Evolutionary conservation across 345 rosid species (phyloP).

Genomic region (Clarkia xantiana): DNA sequence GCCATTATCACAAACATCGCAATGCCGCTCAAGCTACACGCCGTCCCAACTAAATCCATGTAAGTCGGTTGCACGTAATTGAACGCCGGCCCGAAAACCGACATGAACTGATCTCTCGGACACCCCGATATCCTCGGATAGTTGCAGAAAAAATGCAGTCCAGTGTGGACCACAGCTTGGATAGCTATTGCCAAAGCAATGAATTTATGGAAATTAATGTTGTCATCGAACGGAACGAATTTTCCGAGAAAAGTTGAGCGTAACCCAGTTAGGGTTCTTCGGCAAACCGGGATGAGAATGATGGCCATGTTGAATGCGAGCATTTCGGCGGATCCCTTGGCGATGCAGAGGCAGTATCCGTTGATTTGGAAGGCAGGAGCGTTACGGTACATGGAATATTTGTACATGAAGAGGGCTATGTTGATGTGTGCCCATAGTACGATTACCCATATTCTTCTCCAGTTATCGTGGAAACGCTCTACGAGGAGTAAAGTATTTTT

Average conservation of each 20-base stretch:
- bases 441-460: conserved; percentile 56
- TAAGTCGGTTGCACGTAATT: conserved; percentile 47
- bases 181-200: conserved; percentile 40
- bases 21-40: conserved; percentile 51
- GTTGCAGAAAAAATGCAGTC: conserved; percentile 49
- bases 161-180: conserved; percentile 28
- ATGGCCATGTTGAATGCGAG: conserved; percentile 81
- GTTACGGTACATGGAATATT: conserved; percentile 16
- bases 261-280: conserved; percentile 59
- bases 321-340: conserved; percentile 75
- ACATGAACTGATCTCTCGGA: conserved; percentile 28
- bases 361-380: conserved; percentile 38
- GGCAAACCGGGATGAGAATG: conserved; percentile 68
- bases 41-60: conserved; percentile 20
- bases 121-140: conserved; percentile 35
- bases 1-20: conserved; percentile 47
- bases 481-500: conserved; percentile 18
- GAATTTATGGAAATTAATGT: conserved; percentile 67
- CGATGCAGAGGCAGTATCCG: conserved; percentile 67
- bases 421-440: conserved; percentile 35
- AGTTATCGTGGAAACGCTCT: conserved; percentile 44
- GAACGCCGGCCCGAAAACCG: conserved; percentile 24
- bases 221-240: conserved; percentile 72
- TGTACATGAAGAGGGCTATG: conserved; percentile 48
- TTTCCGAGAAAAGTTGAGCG: conserved; percentile 45